A percentile compares a stretch with the other conserved stretches of the same genome.
Evolutionary conservation across 2,329 filamentous ascomycete species (phyloP).

Genomic region (Ophiostoma ips): DNA sequence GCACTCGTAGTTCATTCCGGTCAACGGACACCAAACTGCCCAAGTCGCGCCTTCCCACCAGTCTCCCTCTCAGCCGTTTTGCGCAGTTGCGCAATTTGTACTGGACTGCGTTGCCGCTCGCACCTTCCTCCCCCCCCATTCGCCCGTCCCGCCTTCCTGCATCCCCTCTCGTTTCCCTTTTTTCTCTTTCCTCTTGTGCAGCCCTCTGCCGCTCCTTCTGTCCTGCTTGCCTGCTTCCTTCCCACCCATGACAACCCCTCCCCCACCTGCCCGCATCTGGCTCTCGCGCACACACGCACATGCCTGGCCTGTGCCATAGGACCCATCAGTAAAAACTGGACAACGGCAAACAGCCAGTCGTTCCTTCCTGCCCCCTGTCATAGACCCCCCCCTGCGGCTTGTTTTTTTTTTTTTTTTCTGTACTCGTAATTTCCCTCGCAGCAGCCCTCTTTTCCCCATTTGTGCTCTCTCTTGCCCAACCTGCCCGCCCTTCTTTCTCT

Average conservation of each 20-base stretch:
- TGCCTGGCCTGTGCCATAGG: background rate
- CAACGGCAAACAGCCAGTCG: background rate
- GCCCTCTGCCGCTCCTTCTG: too few relatives aligned
- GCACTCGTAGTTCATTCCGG: too few relatives aligned
- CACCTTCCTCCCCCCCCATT: background rate
- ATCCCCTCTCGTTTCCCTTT: too few relatives aligned
- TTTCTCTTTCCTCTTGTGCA: background rate
- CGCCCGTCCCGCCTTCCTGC: background rate
- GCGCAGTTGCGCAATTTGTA: too few relatives aligned
- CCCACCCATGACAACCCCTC: slow-evolving; percentile 8
- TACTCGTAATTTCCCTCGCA: slow-evolving; percentile 3
- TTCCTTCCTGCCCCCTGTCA: background rate
- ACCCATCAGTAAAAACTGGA: background rate
- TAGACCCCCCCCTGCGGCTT: background rate
- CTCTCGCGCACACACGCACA: background rate
- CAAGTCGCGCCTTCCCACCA: background rate
- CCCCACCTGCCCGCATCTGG: slow-evolving; percentile 12
- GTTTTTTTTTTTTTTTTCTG: background rate
- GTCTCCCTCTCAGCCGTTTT: too few relatives aligned
- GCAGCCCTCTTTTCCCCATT: slow-evolving; percentile 1
- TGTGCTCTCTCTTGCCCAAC: background rate
- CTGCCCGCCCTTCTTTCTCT: background rate
- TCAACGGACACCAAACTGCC: background rate
- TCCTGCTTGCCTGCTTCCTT: too few relatives aligned
- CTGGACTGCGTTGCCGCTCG: background rate